Conservation (phyloP, 2,329 filamentous ascomycete species). For the Exophiala sideris region DNA sequence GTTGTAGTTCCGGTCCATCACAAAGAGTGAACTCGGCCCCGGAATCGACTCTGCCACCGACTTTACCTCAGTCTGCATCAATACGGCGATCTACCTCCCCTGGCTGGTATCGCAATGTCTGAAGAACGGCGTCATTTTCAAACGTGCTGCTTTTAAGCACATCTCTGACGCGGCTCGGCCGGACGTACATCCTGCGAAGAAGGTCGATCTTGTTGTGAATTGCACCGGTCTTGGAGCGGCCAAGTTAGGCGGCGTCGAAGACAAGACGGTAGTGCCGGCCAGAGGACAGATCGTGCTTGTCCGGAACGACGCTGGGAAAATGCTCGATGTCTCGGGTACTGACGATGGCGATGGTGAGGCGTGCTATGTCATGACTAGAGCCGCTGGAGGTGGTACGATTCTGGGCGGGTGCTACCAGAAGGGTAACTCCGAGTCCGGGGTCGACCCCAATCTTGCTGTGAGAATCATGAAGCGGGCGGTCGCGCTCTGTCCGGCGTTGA, state of each 20-base stretch:
- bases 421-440: conserved; percentile 72
- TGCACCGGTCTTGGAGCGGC: conserved; percentile 75
- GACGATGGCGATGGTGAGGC: conserved; percentile 71
- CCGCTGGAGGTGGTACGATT: conserved; percentile 73
- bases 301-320: conserved; percentile 69
- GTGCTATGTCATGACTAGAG: conserved; percentile 78
- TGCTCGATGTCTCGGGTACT: conserved; percentile 68
- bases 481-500: conserved; percentile 62
- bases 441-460: conserved; percentile 73
- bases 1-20: conserved; percentile 59
- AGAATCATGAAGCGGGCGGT: conserved; percentile 81
- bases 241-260: conserved; percentile 76
- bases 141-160: conserved; percentile 63
- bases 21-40: conserved; percentile 54
- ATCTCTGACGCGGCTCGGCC: conserved; percentile 69
- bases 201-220: conserved; percentile 68
- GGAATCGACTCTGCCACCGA: conserved; percentile 69
- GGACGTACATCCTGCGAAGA: conserved; percentile 54
- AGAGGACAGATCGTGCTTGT: conserved; percentile 83
- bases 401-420: conserved; percentile 83
- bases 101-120: conserved; percentile 81
- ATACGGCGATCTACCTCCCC: conserved; percentile 80
- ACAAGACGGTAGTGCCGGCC: conserved; percentile 68
- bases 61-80: conserved; percentile 87
- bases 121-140: conserved; percentile 66